phyloP scores from a whole-genome alignment of 345 rosid species.

The Rhodamnia rubescens region DNA sequence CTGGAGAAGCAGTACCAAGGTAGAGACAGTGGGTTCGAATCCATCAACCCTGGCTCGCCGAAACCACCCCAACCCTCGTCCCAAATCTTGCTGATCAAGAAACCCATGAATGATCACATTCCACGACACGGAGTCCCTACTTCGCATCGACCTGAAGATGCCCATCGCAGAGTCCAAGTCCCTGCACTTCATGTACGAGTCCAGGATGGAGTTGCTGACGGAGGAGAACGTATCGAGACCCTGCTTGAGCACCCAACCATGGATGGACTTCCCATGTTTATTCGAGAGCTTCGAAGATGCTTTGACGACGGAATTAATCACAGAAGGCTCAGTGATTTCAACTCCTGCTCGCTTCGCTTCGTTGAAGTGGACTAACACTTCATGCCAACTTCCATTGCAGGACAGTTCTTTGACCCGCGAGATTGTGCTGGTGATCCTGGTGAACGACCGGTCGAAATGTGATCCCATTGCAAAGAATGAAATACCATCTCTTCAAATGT shows the following conservation, averaged over 20 bases:
- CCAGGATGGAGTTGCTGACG: constrained; percentile 46
- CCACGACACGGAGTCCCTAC: constrained; percentile 61
- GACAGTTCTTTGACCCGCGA: constrained; percentile 35
- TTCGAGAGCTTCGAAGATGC: constrained; percentile 38
- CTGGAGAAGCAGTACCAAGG: constrained; percentile 45
- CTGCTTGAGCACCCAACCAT: constrained; percentile 39
- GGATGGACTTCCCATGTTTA: constrained; percentile 31
- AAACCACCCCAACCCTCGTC: constrained; percentile 45
- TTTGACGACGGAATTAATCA: constrained; percentile 43
- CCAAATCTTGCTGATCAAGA: constrained; percentile 23
- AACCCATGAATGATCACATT: constrained; percentile 46
- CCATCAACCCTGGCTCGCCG: constrained; percentile 30
- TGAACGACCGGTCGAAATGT: neutral
- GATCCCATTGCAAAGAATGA: neutral
- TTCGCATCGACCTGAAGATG: constrained; percentile 23
- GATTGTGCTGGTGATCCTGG: neutral
- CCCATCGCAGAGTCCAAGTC: constrained; percentile 29
- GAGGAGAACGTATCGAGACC: constrained; percentile 39
- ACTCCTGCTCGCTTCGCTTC: constrained; percentile 27
- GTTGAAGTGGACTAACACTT: constrained; percentile 26
- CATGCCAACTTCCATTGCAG: constrained; percentile 35
- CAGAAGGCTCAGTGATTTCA: constrained; percentile 25
- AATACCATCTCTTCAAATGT: neutral
- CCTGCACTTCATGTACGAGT: constrained; percentile 46
- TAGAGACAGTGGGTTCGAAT: constrained; percentile 48